phyloP scores from a whole-genome alignment of 2,329 filamentous ascomycete genomes.

The Trichophyton schoenleinii region DNA sequence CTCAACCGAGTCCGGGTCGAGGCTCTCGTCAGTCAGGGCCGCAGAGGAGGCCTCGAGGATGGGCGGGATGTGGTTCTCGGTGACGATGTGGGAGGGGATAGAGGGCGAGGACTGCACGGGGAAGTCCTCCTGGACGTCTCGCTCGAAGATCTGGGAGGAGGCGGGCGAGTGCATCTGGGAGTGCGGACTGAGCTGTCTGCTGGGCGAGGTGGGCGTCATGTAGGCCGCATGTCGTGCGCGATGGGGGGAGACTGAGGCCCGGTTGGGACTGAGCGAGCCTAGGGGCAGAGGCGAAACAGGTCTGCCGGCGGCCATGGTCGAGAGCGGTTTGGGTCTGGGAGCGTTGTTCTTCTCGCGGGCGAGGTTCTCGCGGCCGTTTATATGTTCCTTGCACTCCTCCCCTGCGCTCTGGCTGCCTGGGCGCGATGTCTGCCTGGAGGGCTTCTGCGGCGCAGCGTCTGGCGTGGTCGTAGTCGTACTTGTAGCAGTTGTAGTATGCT shows the following conservation, averaged over 20 bases:
- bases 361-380: neutral
- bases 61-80: constrained; percentile 84
- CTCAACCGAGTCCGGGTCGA: constrained; percentile 81
- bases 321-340: neutral
- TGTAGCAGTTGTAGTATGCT: neutral
- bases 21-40: constrained; percentile 73
- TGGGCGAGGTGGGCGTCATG: constrained; percentile 49
- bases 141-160: constrained; percentile 71
- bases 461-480: neutral
- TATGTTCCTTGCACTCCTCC: neutral
- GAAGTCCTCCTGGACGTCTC: constrained; percentile 75
- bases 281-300: constrained; percentile 18
- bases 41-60: constrained; percentile 84
- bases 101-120: constrained; percentile 62
- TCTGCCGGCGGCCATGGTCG: neutral
- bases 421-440: neutral
- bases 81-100: constrained; percentile 88
- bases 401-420: neutral
- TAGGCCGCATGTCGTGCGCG: constrained; percentile 19
- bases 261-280: constrained; percentile 30
- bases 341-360: neutral
- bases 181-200: constrained; percentile 50
- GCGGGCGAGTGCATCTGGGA: constrained; percentile 70
- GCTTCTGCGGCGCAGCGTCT: neutral
- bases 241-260: constrained; percentile 32